Evolutionary conservation across 2,329 filamentous ascomycete genomes (phyloP).

Genomic region (Penicillium psychrosexuale): DNA sequence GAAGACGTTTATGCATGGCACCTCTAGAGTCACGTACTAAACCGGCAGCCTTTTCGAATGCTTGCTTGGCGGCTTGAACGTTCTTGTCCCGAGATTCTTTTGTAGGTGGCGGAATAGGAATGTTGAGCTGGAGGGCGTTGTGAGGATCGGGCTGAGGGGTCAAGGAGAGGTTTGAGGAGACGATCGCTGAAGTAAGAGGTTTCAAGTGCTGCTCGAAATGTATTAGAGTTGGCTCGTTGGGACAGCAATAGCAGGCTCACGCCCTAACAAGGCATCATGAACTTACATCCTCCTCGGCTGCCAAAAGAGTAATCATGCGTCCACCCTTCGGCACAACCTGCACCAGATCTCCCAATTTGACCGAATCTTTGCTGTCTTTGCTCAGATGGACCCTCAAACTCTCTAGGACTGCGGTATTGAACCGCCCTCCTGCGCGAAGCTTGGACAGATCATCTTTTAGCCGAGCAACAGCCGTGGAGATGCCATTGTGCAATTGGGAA

Average conservation of each 20-base stretch:
- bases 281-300: constrained; percentile 62
- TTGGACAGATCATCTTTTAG: constrained; percentile 62
- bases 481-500: constrained; percentile 54
- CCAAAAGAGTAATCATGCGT: constrained; percentile 59
- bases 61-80: constrained; percentile 40
- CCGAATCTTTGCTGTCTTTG: constrained; percentile 51
- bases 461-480: constrained; percentile 53
- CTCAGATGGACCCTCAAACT: constrained; percentile 57
- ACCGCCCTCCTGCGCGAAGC: constrained; percentile 59
- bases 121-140: constrained; percentile 45
- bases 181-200: constrained; percentile 43
- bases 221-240: neutral
- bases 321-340: constrained; percentile 65
- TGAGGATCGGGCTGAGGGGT: constrained; percentile 44
- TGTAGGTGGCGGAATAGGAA: constrained; percentile 47
- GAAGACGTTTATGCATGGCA: constrained; percentile 45
- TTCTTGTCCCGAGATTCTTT: constrained; percentile 46
- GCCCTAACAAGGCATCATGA: neutral
- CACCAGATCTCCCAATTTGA: constrained; percentile 60
- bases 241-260: neutral
- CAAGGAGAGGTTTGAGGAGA: constrained; percentile 42
- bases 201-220: constrained; percentile 40
- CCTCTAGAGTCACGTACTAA: constrained; percentile 44
- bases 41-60: constrained; percentile 43
- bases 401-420: constrained; percentile 62